Evolutionary conservation across 306 rosid species (phyloP), one percentile per base, ranked within the genome.

Genomic region (Arachis stenosperma): DNA sequence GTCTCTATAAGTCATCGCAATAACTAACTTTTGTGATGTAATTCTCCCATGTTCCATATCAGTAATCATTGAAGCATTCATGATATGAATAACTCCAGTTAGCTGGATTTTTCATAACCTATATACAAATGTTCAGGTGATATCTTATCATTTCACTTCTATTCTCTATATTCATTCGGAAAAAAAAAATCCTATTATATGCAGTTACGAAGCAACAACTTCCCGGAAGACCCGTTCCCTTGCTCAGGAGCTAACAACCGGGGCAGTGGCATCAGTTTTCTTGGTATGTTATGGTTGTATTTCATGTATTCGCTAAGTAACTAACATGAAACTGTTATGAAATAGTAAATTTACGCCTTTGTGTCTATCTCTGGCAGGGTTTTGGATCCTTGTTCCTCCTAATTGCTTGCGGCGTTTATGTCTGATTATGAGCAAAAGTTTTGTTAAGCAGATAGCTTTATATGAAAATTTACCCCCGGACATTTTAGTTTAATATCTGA

Each of bases 331-430:
- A 44, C 69, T 51, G 8, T 41, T 78, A 46, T 63, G 69, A 27
- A 30, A 14, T 15, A 39, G 76, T 61, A 73, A 80, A 84, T 77
- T 76, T 57, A 39, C 11, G 53, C 58, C 41, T 14, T 13, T 22
- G 36, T 67, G 29, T 66, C 51, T 73, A 5, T 79, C 61, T 53
- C 68, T 73, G 61, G 68, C 91, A 89, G 95, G 95, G 95, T 78
- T 89, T 95, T 58, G 99, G 98, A 40, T 87, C 97, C 48, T 84
- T 95, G 92, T 92, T 90, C 86, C 86, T 95, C 83, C 88, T 95
- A 79, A 88, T 95, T 75, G 91, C 99, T 51, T 80, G 88, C 6
- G 99, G 98, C 51, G 96, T 95, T 78, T 95, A 88, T 79, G 99
- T 95, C 81, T 95, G 70, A 82, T 60, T 60, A 57, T 77, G 71